Evolutionary conservation across 257 asterid species (phyloP).

Genomic region (Pogostemon cablin): DNA sequence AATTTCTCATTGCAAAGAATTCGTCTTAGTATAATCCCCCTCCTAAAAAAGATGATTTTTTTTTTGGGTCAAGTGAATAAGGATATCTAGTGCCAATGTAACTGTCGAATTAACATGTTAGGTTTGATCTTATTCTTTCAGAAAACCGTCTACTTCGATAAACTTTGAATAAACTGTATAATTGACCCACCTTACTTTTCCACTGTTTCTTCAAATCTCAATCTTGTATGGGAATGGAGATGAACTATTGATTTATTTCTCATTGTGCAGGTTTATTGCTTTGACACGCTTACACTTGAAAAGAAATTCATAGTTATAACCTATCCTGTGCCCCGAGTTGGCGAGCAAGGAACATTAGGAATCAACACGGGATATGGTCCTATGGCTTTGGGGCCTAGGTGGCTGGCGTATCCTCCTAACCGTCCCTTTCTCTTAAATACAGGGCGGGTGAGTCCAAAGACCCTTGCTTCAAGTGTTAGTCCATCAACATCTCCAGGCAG

Average conservation of each 20-base stretch:
- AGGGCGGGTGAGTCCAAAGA: constrained; percentile 62
- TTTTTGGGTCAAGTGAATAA: neutral
- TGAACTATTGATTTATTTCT: constrained; percentile 27
- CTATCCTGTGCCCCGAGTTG: constrained; percentile 70
- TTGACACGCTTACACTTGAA: constrained; percentile 63
- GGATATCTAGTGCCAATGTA: neutral
- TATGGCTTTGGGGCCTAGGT: constrained; percentile 78
- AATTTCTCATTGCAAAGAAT: no score
- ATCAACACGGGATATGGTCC: constrained; percentile 71
- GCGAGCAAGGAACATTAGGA: constrained; percentile 62
- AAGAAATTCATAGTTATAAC: constrained; percentile 64
- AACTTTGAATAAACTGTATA: constrained; percentile 11
- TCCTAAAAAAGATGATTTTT: neutral
- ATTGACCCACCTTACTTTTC: constrained; percentile 11
- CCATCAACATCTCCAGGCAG: constrained; percentile 69
- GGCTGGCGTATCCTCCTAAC: constrained; percentile 75
- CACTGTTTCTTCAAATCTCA: constrained; percentile 7
- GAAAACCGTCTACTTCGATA: neutral
- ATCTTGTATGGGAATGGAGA: neutral
- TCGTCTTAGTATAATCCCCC: no score
- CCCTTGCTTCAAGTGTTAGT: constrained; percentile 55
- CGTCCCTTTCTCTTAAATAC: constrained; percentile 58
- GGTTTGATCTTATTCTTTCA: constrained; percentile 22
- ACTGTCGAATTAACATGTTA: constrained; percentile 24
- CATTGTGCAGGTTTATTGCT: constrained; percentile 62